These are phyloP conservation scores for Ophioceras dolichostomum DNA, from an alignment of 2,329 filamentous ascomycete genomes.

Conservation along the genomic window DNA sequence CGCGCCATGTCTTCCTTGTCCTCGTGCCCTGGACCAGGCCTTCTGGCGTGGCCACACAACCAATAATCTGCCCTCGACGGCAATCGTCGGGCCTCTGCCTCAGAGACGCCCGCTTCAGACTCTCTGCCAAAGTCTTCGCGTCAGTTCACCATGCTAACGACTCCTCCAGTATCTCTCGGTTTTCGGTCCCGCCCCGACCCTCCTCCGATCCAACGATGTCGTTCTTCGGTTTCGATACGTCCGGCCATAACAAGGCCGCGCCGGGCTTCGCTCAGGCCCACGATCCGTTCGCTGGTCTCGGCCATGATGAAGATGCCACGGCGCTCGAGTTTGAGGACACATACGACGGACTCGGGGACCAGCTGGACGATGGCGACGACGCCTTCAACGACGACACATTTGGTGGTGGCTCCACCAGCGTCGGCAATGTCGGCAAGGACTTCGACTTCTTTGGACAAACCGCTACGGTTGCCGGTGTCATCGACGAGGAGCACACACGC, in stretches of 20 bases:
- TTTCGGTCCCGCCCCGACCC: neutral
- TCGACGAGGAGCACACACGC: conserved; percentile 83
- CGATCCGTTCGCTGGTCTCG: conserved; percentile 81
- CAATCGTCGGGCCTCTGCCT: too few relatives aligned
- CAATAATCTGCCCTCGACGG: too few relatives aligned
- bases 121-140: too few relatives aligned
- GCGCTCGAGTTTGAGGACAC: conserved; percentile 84
- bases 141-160: too few relatives aligned
- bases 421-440: conserved; percentile 63
- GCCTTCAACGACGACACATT: conserved; percentile 97
- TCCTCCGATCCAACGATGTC: conserved; percentile 45
- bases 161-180: neutral
- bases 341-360: conserved; percentile 86
- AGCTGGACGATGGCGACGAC: conserved; percentile 84
- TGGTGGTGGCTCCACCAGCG: conserved; percentile 30
- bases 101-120: too few relatives aligned
- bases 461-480: conserved; percentile 70
- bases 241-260: conserved; percentile 53
- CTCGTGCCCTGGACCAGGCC: too few relatives aligned
- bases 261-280: conserved; percentile 72
- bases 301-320: conserved; percentile 47
- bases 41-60: too few relatives aligned
- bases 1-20: too few relatives aligned
- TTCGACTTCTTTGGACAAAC: conserved; percentile 97
- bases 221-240: conserved; percentile 80